Percentiles rank a stretch among this genome's conserved stretches.
phyloP scores from a whole-genome alignment of 2,329 filamentous ascomycete genomes.

The Aspergillus tamarii region DNA sequence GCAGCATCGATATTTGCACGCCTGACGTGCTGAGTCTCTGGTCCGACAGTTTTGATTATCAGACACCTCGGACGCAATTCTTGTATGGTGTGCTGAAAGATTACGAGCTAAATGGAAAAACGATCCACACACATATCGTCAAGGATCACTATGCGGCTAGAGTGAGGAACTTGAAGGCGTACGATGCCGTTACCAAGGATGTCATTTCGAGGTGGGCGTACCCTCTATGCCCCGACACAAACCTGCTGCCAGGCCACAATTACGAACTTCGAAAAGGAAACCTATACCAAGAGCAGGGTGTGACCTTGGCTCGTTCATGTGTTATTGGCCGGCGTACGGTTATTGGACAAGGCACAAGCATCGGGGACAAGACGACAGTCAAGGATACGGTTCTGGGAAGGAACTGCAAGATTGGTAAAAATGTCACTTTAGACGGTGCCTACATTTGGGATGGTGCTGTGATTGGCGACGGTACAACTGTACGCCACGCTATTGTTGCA shows the following conservation, averaged over 20 bases:
- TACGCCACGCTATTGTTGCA: conserved; percentile 77
- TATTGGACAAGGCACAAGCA: conserved; percentile 73
- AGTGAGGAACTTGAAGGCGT: conserved; percentile 82
- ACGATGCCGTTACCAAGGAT: conserved; percentile 85
- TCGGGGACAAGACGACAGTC: conserved; percentile 73
- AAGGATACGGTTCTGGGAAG: conserved; percentile 79
- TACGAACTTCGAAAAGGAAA: conserved; percentile 72
- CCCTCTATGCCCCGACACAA: conserved; percentile 86
- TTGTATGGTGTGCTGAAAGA: conserved; percentile 92
- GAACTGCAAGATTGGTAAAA: conserved; percentile 82
- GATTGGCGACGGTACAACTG: conserved; percentile 72
- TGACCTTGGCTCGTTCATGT: conserved; percentile 73
- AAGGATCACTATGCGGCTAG: conserved; percentile 83
- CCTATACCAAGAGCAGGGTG: conserved; percentile 77
- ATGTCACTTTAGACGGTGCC: conserved; percentile 76
- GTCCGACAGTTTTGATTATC: conserved; percentile 98
- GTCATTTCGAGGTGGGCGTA: conserved; percentile 86
- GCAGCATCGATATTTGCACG: conserved; percentile 95
- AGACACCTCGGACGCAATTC: conserved; percentile 84
- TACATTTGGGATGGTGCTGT: conserved; percentile 86
- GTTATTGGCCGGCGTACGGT: conserved; percentile 70
- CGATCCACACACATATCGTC: conserved; percentile 88
- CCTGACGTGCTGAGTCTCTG: conserved; percentile 92
- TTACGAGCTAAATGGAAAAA: conserved; percentile 94
- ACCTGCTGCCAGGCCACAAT: conserved; percentile 75